Evolutionary conservation across 2,329 filamentous ascomycete genomes (phyloP).

Genomic region (Penicillium janthinellum): DNA sequence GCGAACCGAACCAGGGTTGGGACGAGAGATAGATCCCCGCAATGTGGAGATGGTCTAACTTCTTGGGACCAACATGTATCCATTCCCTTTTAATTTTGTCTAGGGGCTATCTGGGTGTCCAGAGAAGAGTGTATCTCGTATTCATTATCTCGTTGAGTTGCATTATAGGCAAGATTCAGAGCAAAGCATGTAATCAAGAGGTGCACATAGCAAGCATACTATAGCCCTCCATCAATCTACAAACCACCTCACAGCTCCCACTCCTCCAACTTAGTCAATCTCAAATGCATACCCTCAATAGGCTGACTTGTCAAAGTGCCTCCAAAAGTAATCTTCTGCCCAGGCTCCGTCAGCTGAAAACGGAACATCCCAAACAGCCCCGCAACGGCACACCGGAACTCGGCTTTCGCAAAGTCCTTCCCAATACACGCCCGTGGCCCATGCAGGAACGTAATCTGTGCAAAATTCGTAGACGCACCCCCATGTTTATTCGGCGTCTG

Average conservation of each 20-base stretch:
- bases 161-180: background rate
- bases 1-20: background rate
- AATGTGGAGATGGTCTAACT: background rate
- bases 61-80: background rate
- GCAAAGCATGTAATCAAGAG: background rate
- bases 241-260: background rate
- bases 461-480: constrained; percentile 20
- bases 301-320: constrained; percentile 15
- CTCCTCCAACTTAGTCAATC: constrained; percentile 9
- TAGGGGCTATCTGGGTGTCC: background rate
- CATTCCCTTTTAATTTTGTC: no score
- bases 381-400: constrained; percentile 17
- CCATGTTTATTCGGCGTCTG: constrained; percentile 13
- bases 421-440: constrained; percentile 22
- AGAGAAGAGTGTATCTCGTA: background rate
- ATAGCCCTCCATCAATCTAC: background rate
- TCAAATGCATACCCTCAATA: constrained; percentile 18
- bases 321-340: constrained; percentile 15
- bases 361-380: constrained; percentile 10
- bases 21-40: background rate
- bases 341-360: constrained; percentile 9
- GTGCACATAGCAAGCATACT: background rate
- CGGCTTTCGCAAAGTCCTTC: constrained; percentile 19
- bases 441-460: constrained; percentile 21
- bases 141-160: background rate